These are phyloP conservation scores for Rhododendron molle DNA, from an alignment of 148 eudicot species.

Conservation along the genomic window DNA sequence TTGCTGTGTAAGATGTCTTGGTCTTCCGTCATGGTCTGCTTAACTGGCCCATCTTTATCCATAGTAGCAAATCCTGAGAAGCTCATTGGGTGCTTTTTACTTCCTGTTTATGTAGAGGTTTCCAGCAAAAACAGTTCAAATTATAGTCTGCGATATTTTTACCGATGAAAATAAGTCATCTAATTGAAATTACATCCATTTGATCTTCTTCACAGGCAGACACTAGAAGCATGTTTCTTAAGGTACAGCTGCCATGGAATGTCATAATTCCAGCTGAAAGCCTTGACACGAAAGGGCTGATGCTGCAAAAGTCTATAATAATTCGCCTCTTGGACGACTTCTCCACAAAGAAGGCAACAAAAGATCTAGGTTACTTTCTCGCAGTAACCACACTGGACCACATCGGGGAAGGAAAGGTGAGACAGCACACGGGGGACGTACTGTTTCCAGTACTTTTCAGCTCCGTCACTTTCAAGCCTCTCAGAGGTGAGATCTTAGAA, in stretches of 20 bases:
- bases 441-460: conserved; percentile 64
- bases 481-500: too few relatives aligned
- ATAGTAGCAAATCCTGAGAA: not conserved
- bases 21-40: not conserved
- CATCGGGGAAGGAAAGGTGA: conserved; percentile 63
- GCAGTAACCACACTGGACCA: conserved; percentile 51
- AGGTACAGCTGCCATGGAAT: too few relatives aligned
- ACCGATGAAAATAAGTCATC: not conserved
- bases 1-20: not conserved
- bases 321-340: conserved; percentile 58
- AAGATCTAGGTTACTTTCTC: conserved; percentile 56
- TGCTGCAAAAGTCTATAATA: not conserved
- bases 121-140: not conserved
- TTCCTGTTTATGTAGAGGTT: not conserved
- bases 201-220: too few relatives aligned
- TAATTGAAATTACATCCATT: not conserved
- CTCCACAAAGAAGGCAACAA: conserved; percentile 54
- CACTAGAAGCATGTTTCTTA: too few relatives aligned
- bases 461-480: conserved; percentile 51
- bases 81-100: not conserved
- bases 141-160: not conserved
- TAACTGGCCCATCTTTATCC: not conserved
- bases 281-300: too few relatives aligned
- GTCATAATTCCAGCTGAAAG: too few relatives aligned
- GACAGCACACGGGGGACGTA: conserved; percentile 63